These are phyloP conservation scores for Leavenworthia alabamica DNA, from an alignment of 345 rosid species.

Conservation along the genomic window DNA sequence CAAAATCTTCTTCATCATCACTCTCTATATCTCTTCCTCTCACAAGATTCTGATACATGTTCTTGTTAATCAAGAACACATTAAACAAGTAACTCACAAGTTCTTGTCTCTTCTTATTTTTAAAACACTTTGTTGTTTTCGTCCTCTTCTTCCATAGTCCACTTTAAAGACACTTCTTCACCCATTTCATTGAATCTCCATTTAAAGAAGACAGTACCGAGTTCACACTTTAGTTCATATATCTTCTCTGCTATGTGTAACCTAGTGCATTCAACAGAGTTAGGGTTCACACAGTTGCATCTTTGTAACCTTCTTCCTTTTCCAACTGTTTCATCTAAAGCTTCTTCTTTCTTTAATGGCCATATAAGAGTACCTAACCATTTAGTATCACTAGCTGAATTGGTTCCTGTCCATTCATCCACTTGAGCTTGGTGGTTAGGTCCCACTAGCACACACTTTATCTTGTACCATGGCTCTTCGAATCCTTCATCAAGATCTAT, in stretches of 20 bases:
- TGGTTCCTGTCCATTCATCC: conserved; percentile 54
- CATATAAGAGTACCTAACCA: conserved; percentile 63
- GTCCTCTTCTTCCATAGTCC: conserved; percentile 60
- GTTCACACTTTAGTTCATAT: conserved; percentile 50
- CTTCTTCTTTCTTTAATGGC: conserved; percentile 35
- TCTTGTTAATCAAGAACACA: conserved; percentile 48
- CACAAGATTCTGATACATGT: conserved; percentile 65
- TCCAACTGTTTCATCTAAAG: conserved; percentile 34
- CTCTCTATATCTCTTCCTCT: conserved; percentile 46
- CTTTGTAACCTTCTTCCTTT: conserved; percentile 51
- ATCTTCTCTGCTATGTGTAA: conserved; percentile 68
- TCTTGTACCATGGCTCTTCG: conserved; percentile 1
- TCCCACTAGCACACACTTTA: conserved; percentile 39
- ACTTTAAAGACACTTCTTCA: conserved; percentile 56
- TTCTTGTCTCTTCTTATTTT: conserved; percentile 42
- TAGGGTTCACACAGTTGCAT: conserved; percentile 47
- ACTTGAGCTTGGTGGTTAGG: conserved; percentile 59
- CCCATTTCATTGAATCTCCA: conserved; percentile 78
- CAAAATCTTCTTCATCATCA: conserved; percentile 47
- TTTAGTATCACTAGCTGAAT: conserved; percentile 46
- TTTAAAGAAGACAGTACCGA: conserved; percentile 45
- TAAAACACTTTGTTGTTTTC: conserved; percentile 31
- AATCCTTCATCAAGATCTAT: background rate
- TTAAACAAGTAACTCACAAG: conserved; percentile 65
- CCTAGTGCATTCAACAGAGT: conserved; percentile 52